These are phyloP conservation scores for Stagonosporopsis vannaccii DNA, from an alignment of 2,329 filamentous ascomycete genomes.

Conservation along the genomic window DNA sequence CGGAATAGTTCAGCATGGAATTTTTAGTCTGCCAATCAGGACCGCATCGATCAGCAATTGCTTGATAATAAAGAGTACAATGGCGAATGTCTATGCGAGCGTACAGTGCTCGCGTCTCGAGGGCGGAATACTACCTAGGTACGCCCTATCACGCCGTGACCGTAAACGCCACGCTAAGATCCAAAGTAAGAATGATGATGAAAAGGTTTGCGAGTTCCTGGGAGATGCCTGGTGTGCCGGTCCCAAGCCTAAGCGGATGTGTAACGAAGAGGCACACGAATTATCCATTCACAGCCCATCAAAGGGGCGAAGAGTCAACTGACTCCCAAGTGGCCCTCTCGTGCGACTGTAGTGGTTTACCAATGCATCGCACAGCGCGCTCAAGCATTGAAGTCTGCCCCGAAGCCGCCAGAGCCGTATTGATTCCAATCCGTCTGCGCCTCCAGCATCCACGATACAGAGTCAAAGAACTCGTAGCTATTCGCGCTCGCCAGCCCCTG, in stretches of 20 bases:
- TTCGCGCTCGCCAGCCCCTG: constrained; percentile 57
- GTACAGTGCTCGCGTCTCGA: neutral
- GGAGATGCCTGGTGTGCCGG: neutral
- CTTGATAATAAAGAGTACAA: neutral
- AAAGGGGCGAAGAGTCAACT: too few relatives aligned
- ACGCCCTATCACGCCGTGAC: constrained; percentile 1
- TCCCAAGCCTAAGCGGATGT: neutral
- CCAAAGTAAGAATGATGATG: neutral
- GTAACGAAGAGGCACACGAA: neutral
- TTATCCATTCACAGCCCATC: too few relatives aligned
- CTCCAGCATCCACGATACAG: constrained; percentile 92
- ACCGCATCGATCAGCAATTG: neutral
- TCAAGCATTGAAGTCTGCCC: constrained; percentile 43
- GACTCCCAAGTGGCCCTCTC: neutral
- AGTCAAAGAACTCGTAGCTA: constrained; percentile 78
- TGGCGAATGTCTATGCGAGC: neutral
- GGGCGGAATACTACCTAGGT: neutral
- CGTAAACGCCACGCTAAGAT: constrained; percentile 19
- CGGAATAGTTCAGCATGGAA: neutral
- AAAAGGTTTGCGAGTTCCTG: neutral
- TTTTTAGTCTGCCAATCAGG: neutral
- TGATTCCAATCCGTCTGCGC: constrained; percentile 60
- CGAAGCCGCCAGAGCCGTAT: constrained; percentile 38
- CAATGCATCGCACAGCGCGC: neutral
- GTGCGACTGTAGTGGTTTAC: neutral